Percentiles rank a stretch among this genome's conserved stretches.
Evolutionary conservation across 805 yeast genomes (phyloP).

Genomic region (Jamesozyma gamospora): DNA sequence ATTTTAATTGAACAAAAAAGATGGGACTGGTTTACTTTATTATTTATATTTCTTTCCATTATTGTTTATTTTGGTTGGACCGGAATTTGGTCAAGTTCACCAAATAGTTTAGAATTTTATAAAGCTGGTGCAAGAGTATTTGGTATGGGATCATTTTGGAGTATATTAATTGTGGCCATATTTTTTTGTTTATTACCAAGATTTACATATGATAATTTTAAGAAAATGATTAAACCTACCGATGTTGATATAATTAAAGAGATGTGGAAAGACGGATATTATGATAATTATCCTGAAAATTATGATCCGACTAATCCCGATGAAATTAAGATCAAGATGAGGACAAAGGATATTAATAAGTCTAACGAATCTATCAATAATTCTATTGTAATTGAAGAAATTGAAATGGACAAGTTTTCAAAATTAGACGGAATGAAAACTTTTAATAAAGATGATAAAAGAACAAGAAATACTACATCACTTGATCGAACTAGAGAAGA

Average conservation of each 20-base stretch:
- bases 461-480: slow-evolving; percentile 23
- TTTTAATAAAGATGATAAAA: slow-evolving; percentile 9
- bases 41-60: slow-evolving; percentile 49
- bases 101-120: slow-evolving; percentile 50
- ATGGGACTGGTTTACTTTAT: slow-evolving; percentile 70
- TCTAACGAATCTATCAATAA: slow-evolving; percentile 8
- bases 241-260: slow-evolving; percentile 71
- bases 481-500: slow-evolving; percentile 31
- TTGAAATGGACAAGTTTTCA: slow-evolving; percentile 27
- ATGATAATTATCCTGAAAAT: slow-evolving; percentile 50
- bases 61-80: slow-evolving; percentile 65
- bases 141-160: slow-evolving; percentile 59
- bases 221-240: slow-evolving; percentile 46
- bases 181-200: slow-evolving; percentile 60
- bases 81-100: slow-evolving; percentile 62
- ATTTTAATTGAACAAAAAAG: slow-evolving; percentile 58
- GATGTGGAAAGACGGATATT: slow-evolving; percentile 56
- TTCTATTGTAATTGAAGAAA: slow-evolving; percentile 32
- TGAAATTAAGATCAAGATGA: slow-evolving; percentile 35
- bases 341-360: not conserved
- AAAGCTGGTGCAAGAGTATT: slow-evolving; percentile 58
- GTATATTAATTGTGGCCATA: slow-evolving; percentile 51
- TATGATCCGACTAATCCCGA: slow-evolving; percentile 82
- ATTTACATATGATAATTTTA: slow-evolving; percentile 46
- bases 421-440: not conserved